These are phyloP conservation scores for Spathaspora gorwiae DNA, from an alignment of 805 yeast species.

Conservation along the genomic window DNA sequence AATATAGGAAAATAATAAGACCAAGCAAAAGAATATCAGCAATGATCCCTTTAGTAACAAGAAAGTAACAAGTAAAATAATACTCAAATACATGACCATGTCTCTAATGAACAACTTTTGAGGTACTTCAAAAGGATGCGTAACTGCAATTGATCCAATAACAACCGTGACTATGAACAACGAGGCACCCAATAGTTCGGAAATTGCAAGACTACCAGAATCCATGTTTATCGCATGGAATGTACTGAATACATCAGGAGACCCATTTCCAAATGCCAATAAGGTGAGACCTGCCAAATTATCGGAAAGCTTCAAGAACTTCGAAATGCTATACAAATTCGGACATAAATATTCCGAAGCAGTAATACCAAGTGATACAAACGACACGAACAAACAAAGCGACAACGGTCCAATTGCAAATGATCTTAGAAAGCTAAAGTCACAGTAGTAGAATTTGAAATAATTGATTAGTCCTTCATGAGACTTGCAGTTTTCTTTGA, in stretches of 20 bases:
- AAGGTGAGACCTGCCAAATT: constrained; percentile 81
- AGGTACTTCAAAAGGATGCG: constrained; percentile 59
- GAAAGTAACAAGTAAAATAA: constrained; percentile 47
- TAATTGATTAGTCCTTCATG: constrained; percentile 36
- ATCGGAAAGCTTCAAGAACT: constrained; percentile 59
- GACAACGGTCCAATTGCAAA: constrained; percentile 13
- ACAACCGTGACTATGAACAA: constrained; percentile 77
- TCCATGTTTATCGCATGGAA: constrained; percentile 72
- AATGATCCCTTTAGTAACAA: constrained; percentile 55
- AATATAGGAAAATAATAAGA: constrained; percentile 54
- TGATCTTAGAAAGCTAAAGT: constrained; percentile 4
- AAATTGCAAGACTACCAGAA: constrained; percentile 76
- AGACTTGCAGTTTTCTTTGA: constrained; percentile 28
- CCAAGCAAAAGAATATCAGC: constrained; percentile 49
- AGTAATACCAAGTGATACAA: constrained; percentile 65
- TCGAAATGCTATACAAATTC: constrained; percentile 64
- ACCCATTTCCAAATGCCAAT: constrained; percentile 86
- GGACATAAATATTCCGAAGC: constrained; percentile 85
- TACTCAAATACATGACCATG: constrained; percentile 46
- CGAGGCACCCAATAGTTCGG: constrained; percentile 90
- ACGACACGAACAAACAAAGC: constrained; percentile 37
- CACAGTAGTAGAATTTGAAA: constrained; percentile 30
- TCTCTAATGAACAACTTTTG: constrained; percentile 56
- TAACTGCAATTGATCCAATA: constrained; percentile 70
- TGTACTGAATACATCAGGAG: constrained; percentile 85